Conservation (phyloP, 1,139 yeast species). For the Tardiomyces blankii region DNA sequence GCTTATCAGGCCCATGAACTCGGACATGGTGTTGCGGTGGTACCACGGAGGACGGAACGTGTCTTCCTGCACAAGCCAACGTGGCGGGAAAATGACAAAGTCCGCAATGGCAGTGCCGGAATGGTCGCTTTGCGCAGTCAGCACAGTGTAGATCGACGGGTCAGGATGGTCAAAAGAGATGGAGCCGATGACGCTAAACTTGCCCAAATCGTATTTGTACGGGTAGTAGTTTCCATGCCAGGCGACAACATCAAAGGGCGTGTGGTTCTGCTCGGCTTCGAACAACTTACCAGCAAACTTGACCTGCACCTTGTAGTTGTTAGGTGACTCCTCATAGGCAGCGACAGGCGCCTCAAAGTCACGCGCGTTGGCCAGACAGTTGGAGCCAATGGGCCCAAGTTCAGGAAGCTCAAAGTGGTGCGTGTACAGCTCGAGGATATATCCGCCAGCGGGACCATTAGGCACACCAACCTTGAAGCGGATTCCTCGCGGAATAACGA, state of each 20-base stretch:
- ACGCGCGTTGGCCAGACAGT: slow-evolving; percentile 22
- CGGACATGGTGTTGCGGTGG: slow-evolving; percentile 22
- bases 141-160: slow-evolving; percentile 20
- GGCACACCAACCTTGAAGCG: slow-evolving; percentile 14
- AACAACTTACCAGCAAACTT: slow-evolving; percentile 18
- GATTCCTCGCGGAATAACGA: slow-evolving; percentile 22
- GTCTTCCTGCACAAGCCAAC: slow-evolving; percentile 22
- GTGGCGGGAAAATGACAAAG: slow-evolving; percentile 22
- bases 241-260: slow-evolving; percentile 23
- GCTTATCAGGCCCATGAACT: slow-evolving; percentile 22
- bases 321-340: slow-evolving; percentile 6
- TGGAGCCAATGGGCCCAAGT: slow-evolving; percentile 22
- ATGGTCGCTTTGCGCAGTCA: slow-evolving; percentile 19
- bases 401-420: slow-evolving; percentile 23
- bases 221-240: slow-evolving; percentile 25
- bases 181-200: slow-evolving; percentile 19
- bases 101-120: slow-evolving; percentile 23
- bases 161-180: slow-evolving; percentile 23
- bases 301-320: slow-evolving; percentile 10
- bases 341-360: slow-evolving; percentile 21
- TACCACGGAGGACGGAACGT: slow-evolving; percentile 25
- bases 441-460: slow-evolving; percentile 13
- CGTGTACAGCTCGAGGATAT: slow-evolving; percentile 19
- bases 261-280: slow-evolving; percentile 15
- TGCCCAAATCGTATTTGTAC: slow-evolving; percentile 21